These are phyloP conservation scores for Parastagonospora nodorum DNA, from an alignment of 2,329 filamentous ascomycete species.

Conservation along the genomic window DNA sequence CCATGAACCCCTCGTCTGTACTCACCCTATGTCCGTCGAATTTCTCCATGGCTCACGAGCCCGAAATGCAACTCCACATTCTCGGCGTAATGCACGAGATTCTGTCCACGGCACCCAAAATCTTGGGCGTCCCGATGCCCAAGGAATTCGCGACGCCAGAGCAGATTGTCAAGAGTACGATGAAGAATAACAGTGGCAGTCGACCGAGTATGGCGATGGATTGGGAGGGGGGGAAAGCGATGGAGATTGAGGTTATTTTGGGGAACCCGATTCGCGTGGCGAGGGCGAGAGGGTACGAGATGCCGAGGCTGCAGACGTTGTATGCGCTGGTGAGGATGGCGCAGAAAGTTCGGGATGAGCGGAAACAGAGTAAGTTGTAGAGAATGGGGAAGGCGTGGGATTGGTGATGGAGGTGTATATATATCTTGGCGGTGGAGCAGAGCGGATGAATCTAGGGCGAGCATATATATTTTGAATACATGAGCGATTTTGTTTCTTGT, in stretches of 20 bases:
- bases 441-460: no score
- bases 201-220: conserved; percentile 70
- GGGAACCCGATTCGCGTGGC: conserved; percentile 73
- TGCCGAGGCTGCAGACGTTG: conserved; percentile 69
- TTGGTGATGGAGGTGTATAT: no score
- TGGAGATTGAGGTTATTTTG: conserved; percentile 75
- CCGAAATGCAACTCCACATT: conserved; percentile 66
- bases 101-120: conserved; percentile 64
- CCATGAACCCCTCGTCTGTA: conserved; percentile 75
- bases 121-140: conserved; percentile 67
- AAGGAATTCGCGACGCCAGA: conserved; percentile 66
- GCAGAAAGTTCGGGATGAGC: conserved; percentile 58
- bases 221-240: conserved; percentile 67
- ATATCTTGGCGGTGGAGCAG: no score
- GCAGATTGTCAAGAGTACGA: conserved; percentile 65
- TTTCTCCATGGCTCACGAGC: conserved; percentile 67
- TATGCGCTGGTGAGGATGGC: conserved; percentile 69
- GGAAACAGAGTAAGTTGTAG: conserved; percentile 21
- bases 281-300: conserved; percentile 64
- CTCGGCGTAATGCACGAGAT: conserved; percentile 73
- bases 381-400: no score
- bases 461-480: no score
- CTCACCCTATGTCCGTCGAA: conserved; percentile 69
- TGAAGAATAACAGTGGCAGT: conserved; percentile 65
- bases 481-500: no score